Evolutionary conservation across 768 basidiomycete species (phyloP).

Genomic region (Hygrocybe coccinea): DNA sequence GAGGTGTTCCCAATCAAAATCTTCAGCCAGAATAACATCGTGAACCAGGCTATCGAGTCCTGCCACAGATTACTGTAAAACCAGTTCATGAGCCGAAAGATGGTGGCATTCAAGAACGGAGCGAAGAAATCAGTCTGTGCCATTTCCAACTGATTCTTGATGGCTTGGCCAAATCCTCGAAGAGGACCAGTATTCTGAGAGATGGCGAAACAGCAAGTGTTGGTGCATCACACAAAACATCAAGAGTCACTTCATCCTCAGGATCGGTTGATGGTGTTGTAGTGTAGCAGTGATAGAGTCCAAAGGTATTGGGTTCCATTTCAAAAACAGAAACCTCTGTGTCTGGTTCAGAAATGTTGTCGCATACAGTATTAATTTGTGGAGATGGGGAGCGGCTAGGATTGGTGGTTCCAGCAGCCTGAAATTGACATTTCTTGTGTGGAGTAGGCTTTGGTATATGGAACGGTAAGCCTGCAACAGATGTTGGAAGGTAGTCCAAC

Average conservation of each 20-base stretch:
- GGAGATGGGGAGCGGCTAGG: too few species aligned
- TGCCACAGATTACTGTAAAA: conserved; percentile 18
- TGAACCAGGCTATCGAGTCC: conserved; percentile 22
- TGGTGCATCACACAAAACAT: conserved; percentile 17
- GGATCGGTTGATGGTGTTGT: conserved; percentile 25
- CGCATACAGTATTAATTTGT: too few species aligned
- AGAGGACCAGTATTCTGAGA: neutral
- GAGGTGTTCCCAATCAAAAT: conserved; percentile 22
- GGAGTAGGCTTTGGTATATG: neutral
- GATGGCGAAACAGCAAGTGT: neutral
- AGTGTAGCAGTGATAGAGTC: conserved; percentile 19
- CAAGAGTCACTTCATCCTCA: conserved; percentile 10
- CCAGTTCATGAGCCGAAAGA: conserved; percentile 21
- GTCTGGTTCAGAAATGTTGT: neutral
- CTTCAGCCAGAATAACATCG: conserved; percentile 20
- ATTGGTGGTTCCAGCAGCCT: too few species aligned
- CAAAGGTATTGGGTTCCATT: conserved; percentile 16
- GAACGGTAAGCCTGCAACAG: neutral
- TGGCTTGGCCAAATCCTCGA: neutral
- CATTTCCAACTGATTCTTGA: neutral
- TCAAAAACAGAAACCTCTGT: neutral
- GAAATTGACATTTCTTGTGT: too few species aligned
- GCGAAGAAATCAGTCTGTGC: conserved; percentile 11
- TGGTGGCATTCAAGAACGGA: neutral
- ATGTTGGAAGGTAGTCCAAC: neutral